Base-by-base conservation (phyloP, 176 grass and related monocot genomes). In the Carex myosuroides region DNA sequence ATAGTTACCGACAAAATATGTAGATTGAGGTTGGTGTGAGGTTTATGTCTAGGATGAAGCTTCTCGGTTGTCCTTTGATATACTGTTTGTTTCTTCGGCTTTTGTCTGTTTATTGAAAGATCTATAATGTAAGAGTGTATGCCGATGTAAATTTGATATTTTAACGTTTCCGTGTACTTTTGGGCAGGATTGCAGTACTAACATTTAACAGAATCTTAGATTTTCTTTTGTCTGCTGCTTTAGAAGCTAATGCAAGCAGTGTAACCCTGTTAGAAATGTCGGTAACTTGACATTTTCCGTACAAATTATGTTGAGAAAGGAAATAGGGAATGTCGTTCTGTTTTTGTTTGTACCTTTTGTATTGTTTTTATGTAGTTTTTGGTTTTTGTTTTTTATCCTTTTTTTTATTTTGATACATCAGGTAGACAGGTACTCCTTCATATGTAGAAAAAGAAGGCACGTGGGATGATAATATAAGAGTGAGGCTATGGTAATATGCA, bases 21-120 rank as follows among this genome's bases (percentile, higher is more conserved):
- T 93, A 87, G 91, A 87, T 85, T 87, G 79, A 88, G 86, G 62
- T 88, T 91, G 50, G 88, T 86, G 89, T 89, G 88, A 79, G 81
- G 75, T 85, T 85, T 83, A 85, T 92, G 86, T 90, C 84, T 53
- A 60, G 82, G 82, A 87, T 54, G 60, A 87, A 87, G 56, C 73
- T 86, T 85, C 59, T 70, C 82, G 79, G 37, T 68, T 84, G 79
- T 80, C 52, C 78, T 89, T 79, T 80, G 79, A 60, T 85, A 77
- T 85, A 46, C 54, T 90, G 60, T 84, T 81, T 66, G 13, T 42
- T 86, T 53, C 50, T 84, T 70, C 53, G 54, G 22, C 26, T 83
- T 83, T 87, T 75, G 46, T 17, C 48, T 64, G 81, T 22, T 83
- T 54, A 52, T 29, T 18, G 22, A 77, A 77, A 55, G 26, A 78